phyloP scores from a whole-genome alignment of 1,284 basidiomycete species.

The Moesziomyces sp. region DNA sequence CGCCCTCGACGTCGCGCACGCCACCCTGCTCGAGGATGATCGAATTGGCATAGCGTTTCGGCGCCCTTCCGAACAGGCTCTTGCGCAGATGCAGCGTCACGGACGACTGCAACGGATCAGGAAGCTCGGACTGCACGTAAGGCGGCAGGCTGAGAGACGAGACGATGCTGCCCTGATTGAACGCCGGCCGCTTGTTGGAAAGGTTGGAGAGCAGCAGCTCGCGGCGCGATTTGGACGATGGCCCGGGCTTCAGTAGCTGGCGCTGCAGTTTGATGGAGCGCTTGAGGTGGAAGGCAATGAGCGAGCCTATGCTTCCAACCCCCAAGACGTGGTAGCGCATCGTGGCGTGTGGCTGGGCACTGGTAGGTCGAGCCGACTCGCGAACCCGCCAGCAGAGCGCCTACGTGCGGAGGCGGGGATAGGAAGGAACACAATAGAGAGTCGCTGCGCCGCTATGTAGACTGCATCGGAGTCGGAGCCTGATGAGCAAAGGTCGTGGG shows the following conservation, averaged over 20 bases:
- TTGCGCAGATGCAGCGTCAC: constrained; percentile 57
- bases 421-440: background rate
- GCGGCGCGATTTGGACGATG: constrained; percentile 26
- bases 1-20: constrained; percentile 42
- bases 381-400: constrained; percentile 2
- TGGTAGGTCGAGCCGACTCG: background rate
- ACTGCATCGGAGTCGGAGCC: background rate
- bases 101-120: constrained; percentile 36
- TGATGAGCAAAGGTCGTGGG: too few relatives aligned
- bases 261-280: constrained; percentile 47
- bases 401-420: background rate
- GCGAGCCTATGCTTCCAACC: constrained; percentile 63
- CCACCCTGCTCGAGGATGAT: constrained; percentile 54
- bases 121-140: constrained; percentile 39
- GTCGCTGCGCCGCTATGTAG: background rate
- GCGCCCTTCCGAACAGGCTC: constrained; percentile 25
- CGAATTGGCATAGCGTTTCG: constrained; percentile 21
- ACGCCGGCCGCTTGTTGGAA: constrained; percentile 34
- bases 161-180: constrained; percentile 26
- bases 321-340: constrained; percentile 67
- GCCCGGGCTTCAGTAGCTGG: constrained; percentile 29
- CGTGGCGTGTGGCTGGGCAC: background rate
- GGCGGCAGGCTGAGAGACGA: constrained; percentile 47
- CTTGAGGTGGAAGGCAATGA: constrained; percentile 63
- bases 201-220: constrained; percentile 42